These are phyloP conservation scores for Sonneratia alba DNA, from an alignment of 345 rosid species.

Conservation along the genomic window DNA sequence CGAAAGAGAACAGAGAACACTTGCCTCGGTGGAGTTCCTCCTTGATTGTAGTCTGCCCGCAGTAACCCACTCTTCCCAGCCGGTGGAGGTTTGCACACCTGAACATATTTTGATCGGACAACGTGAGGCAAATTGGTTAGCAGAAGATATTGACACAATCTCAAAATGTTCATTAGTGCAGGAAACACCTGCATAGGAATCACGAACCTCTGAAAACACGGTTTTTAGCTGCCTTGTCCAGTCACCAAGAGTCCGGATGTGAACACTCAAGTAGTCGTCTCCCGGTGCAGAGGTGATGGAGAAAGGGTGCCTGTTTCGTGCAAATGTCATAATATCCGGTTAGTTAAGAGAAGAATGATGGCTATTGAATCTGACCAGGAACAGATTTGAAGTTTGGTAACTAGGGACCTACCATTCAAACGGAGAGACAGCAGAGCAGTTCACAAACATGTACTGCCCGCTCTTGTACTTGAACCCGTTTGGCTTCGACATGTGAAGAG, in stretches of 20 bases:
- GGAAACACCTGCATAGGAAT: not conserved
- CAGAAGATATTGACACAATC: too few relatives aligned
- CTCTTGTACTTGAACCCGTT: conserved; percentile 80
- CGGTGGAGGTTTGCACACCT: conserved; percentile 52
- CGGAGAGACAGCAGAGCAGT: conserved; percentile 75
- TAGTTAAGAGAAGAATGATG: not conserved
- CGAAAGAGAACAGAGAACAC: too few relatives aligned
- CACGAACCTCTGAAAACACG: conserved; percentile 59
- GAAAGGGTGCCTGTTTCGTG: conserved; percentile 64
- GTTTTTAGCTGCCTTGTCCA: conserved; percentile 75
- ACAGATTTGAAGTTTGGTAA: not conserved
- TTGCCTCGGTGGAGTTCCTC: too few relatives aligned
- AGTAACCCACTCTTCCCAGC: too few relatives aligned
- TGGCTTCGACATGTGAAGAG: conserved; percentile 80
- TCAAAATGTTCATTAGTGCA: too few relatives aligned
- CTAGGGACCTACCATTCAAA: conserved; percentile 46
- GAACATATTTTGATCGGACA: not conserved
- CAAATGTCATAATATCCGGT: not conserved
- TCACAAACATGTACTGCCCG: conserved; percentile 90
- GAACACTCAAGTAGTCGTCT: conserved; percentile 77
- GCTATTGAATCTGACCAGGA: not conserved
- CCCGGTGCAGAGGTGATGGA: conserved; percentile 93
- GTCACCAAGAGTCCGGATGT: conserved; percentile 76
- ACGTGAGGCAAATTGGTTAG: not conserved
- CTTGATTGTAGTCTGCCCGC: too few relatives aligned